Evolutionary conservation across 306 rosid species (phyloP).

Genomic region (Benincasa hispida): DNA sequence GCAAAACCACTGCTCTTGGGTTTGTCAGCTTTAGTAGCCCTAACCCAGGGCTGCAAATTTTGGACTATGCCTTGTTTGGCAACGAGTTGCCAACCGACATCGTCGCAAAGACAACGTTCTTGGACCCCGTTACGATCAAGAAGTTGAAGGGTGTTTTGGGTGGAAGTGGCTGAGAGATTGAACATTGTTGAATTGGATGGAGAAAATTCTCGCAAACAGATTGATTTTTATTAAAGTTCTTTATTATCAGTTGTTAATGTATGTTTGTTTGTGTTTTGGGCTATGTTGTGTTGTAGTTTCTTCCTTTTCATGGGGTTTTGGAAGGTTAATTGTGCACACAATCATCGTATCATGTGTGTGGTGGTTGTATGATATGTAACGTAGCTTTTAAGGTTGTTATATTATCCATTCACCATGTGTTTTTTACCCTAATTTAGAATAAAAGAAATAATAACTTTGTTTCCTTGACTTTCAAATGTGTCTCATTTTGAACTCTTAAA

Average conservation of each 20-base stretch:
- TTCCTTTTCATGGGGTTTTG: not conserved
- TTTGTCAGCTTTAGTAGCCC: conserved; percentile 51
- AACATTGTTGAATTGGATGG: not conserved
- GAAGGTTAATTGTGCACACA: not conserved
- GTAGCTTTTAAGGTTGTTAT: not conserved
- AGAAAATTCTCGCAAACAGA: not conserved
- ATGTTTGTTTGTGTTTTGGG: not conserved
- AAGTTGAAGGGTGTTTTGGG: conserved; percentile 88
- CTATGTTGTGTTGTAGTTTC: not conserved
- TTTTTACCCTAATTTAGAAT: not conserved
- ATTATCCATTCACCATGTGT: not conserved
- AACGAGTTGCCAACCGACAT: conserved; percentile 52
- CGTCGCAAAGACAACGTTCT: conserved; percentile 37
- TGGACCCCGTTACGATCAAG: conserved; percentile 42
- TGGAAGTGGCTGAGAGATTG: conserved; percentile 26
- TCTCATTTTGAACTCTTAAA: no score
- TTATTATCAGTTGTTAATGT: not conserved
- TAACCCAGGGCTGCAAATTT: conserved; percentile 59
- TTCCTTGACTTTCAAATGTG: no score
- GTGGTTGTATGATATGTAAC: not conserved
- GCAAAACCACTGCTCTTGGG: conserved; percentile 12
- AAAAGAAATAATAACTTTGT: not conserved
- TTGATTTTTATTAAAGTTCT: not conserved
- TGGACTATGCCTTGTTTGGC: conserved; percentile 53
- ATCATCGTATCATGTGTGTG: not conserved